Conservation (phyloP, 441 rosid species). For the Manihot esculenta region DNA sequence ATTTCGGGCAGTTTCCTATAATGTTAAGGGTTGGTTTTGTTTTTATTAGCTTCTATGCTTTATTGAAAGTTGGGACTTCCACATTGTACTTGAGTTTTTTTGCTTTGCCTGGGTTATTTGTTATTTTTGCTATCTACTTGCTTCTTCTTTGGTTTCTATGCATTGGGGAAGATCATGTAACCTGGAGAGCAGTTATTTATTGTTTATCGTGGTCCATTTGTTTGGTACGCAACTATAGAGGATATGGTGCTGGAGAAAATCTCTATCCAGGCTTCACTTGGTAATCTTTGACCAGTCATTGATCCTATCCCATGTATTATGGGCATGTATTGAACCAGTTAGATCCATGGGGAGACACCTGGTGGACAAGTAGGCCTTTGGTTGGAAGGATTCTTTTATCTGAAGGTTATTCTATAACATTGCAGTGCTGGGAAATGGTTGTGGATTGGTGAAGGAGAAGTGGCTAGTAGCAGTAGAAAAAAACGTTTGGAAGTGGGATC, state of each 20-base stretch:
- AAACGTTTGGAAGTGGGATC: background rate
- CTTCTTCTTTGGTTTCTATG: background rate
- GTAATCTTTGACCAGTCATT: too few species aligned
- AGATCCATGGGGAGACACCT: background rate
- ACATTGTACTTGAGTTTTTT: background rate
- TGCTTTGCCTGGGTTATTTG: background rate
- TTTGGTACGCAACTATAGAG: too few species aligned
- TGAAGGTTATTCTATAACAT: background rate
- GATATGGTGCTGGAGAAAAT: too few species aligned
- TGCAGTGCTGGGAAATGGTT: background rate
- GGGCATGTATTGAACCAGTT: background rate
- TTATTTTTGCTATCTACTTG: background rate
- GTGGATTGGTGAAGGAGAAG: background rate
- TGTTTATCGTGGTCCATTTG: too few species aligned
- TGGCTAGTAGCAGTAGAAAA: background rate
- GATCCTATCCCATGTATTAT: background rate
- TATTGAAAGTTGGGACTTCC: background rate
- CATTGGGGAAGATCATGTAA: background rate
- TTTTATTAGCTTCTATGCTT: slow-evolving; percentile 14
- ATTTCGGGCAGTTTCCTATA: slow-evolving; percentile 80
- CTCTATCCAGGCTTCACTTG: too few species aligned
- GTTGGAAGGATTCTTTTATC: background rate
- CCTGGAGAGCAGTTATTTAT: background rate
- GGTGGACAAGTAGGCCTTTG: background rate
- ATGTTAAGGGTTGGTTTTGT: slow-evolving; percentile 74